Base-by-base conservation (phyloP, 331 rosid genomes). In the Ulmus americana region DNA sequence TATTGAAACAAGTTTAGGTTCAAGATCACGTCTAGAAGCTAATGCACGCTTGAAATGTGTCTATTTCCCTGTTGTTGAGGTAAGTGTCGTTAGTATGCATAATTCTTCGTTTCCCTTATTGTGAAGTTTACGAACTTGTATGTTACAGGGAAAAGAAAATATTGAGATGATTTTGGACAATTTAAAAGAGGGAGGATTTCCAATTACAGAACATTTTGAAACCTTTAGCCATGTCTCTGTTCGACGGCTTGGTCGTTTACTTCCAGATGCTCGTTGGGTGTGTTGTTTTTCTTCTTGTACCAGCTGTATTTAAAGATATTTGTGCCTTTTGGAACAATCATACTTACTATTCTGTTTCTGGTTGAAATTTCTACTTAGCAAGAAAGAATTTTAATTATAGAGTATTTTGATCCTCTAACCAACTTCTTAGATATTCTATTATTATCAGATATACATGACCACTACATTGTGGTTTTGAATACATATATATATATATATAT, bases 231-330 rank as follows among this genome's bases (percentile, higher is more conserved):
- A 77, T 48, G 90, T 86, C 51, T 81, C 81, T 22, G 11, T 86
- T 68, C 76, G 94, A 73, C 67, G 94, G 79, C 94, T 86, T 64
- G 94, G 94, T 44, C 94, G 90, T 53, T 74, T 86, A 39, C 85
- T 83, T 56, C 90, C 90, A 7, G 87, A 79, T 67, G 87, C 94
- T 54, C 85, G 85, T n/a, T 86, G 94, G 94, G 94, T 86, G 73
- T 45, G 70, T 45, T 76, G 51, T 55, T 43, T 15, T 11, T 56
- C 39, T 65, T 77, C 59, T 45, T 14, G 0, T 64, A 35, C n/a
- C 46, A 6, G 8, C 38, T 56, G 8, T 6, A 6, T 39, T 1
- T 16, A 42, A 45, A 7, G 9, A 48, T 10, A 11, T 50, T 16
- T 65, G 13, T 3, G 7, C 6, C 9, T 6, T n/a, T 5, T 16